Percentiles rank a stretch among this genome's conserved stretches.
Conservation (phyloP, 1,284 basidiomycete species). For the Tilletia caries region DNA sequence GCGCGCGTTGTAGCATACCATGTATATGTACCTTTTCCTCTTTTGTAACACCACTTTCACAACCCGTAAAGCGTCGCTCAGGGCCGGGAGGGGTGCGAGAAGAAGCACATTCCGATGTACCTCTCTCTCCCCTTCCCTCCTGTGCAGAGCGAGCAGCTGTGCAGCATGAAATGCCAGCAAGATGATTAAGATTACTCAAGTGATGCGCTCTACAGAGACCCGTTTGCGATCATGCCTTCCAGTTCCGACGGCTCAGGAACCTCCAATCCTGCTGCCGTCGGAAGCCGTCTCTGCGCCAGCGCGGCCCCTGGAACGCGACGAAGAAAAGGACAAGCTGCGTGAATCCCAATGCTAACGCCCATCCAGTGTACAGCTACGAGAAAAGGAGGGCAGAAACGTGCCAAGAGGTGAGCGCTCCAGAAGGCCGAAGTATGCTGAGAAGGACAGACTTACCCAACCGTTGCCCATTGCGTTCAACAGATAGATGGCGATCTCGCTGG, state of each 20-base stretch:
- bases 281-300: conserved; percentile 8
- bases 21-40: background rate
- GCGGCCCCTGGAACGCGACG: conserved; percentile 5
- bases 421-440: background rate
- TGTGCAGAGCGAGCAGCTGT: too few species aligned
- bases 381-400: too few species aligned
- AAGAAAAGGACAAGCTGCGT: background rate
- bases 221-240: conserved; percentile 13
- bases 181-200: too few species aligned
- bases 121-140: too few species aligned
- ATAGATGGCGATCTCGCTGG: conserved; percentile 67
- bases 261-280: conserved; percentile 2
- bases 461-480: conserved; percentile 58
- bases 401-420: too few species aligned
- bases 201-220: too few species aligned
- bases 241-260: background rate
- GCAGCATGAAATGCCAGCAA: too few species aligned
- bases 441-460: conserved; percentile 12
- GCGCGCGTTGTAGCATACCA: background rate
- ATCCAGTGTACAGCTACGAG: conserved; percentile 22
- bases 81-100: too few species aligned
- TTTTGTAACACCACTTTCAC: background rate
- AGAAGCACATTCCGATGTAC: too few species aligned
- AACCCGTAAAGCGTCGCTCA: too few species aligned
- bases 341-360: conserved; percentile 17